Conservation (phyloP, 805 yeast species). For the Candida hispaniensis region DNA sequence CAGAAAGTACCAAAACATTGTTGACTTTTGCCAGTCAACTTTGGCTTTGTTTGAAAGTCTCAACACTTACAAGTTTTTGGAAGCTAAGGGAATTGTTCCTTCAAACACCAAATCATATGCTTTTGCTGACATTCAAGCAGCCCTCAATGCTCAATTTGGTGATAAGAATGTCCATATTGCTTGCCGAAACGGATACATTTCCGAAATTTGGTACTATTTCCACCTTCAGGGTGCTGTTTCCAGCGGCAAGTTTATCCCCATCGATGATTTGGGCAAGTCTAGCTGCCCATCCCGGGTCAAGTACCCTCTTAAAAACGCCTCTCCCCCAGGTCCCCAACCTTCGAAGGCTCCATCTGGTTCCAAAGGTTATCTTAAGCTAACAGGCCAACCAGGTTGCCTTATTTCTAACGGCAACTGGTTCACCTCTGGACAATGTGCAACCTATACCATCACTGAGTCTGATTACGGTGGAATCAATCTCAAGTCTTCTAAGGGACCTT, state of each 20-base stretch:
- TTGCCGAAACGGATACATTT: slow-evolving; percentile 44
- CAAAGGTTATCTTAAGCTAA: slow-evolving; percentile 41
- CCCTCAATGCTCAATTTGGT: slow-evolving; percentile 31
- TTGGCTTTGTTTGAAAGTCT: slow-evolving; percentile 46
- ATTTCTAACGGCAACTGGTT: slow-evolving; percentile 85
- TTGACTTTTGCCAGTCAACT: slow-evolving; percentile 57
- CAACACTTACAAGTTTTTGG: slow-evolving; percentile 59
- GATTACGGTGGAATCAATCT: slow-evolving; percentile 66
- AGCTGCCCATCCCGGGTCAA: slow-evolving; percentile 68
- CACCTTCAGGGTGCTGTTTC: slow-evolving; percentile 62
- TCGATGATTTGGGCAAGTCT: slow-evolving; percentile 41
- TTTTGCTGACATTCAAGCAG: slow-evolving; percentile 32
- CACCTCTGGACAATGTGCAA: slow-evolving; percentile 72
- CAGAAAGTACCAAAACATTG: slow-evolving; percentile 36
- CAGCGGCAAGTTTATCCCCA: slow-evolving; percentile 52
- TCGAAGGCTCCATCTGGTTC: slow-evolving; percentile 22
- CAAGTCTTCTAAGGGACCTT: slow-evolving; percentile 61
- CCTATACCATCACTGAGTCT: slow-evolving; percentile 46
- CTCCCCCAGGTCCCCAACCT: slow-evolving; percentile 24
- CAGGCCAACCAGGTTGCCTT: slow-evolving; percentile 57
- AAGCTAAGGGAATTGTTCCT: slow-evolving; percentile 64
- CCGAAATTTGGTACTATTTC: slow-evolving; percentile 75
- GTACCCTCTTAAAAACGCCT: slow-evolving; percentile 50
- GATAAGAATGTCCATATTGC: slow-evolving; percentile 47
- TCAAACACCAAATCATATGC: slow-evolving; percentile 46